Evolutionary conservation across 1,284 basidiomycete species (phyloP).

Genomic region (Trichosporon faecale): DNA sequence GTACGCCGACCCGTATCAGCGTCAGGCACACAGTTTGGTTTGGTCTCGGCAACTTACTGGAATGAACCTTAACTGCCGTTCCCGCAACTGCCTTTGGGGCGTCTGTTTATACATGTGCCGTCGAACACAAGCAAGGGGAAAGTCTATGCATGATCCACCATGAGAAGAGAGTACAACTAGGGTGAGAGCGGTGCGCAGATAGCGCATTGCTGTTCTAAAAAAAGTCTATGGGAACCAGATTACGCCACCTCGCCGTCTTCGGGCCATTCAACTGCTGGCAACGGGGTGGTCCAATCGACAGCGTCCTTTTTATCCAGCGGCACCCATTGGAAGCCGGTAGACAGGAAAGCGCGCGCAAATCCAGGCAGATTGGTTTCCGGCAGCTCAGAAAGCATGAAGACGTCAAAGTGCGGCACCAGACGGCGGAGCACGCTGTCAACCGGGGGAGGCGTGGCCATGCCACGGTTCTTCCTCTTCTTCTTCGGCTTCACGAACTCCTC

Average conservation of each 20-base stretch:
- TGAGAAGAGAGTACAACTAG: not conserved
- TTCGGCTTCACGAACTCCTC: slow-evolving; percentile 44
- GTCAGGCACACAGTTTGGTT: not conserved
- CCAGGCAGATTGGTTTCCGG: slow-evolving; percentile 48
- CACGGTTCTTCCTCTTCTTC: slow-evolving; percentile 43
- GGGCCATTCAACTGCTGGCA: slow-evolving; percentile 42
- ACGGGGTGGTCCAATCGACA: slow-evolving; percentile 42
- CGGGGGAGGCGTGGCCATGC: slow-evolving; percentile 5
- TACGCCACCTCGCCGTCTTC: slow-evolving; percentile 41
- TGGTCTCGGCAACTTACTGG: not conserved
- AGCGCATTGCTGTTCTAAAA: not conserved
- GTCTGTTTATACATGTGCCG: not conserved
- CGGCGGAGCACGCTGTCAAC: slow-evolving; percentile 41
- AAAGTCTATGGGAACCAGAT: not conserved
- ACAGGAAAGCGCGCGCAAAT: slow-evolving; percentile 48
- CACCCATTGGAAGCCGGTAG: slow-evolving; percentile 42
- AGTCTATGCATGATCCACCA: not conserved
- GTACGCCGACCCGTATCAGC: not conserved
- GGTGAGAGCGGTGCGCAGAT: not conserved
- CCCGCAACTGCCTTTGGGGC: not conserved
- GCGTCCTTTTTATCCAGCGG: slow-evolving; percentile 21
- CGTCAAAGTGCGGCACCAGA: slow-evolving; percentile 40
- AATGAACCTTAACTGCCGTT: not conserved
- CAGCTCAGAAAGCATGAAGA: slow-evolving; percentile 28
- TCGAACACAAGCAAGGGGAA: not conserved